phyloP scores from a whole-genome alignment of 805 yeast species.

The Huiozyma sinensis region DNA sequence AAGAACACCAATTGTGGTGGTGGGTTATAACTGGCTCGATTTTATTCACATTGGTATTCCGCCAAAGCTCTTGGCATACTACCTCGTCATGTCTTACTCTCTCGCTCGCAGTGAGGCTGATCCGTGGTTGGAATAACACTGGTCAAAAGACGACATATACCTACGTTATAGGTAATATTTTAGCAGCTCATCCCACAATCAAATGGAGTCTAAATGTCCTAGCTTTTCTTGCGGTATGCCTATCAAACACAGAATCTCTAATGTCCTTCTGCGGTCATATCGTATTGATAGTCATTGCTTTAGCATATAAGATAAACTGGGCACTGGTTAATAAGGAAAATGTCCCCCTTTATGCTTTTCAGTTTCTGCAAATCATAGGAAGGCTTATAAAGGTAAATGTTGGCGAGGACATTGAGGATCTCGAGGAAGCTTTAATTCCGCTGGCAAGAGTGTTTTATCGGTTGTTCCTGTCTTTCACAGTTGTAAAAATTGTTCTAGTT shows the following conservation, averaged over 20 bases:
- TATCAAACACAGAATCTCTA: slow-evolving; percentile 17
- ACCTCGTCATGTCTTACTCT: slow-evolving; percentile 8
- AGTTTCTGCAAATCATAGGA: slow-evolving; percentile 11
- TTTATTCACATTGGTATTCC: not conserved
- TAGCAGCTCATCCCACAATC: slow-evolving; percentile 27
- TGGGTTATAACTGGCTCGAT: slow-evolving; percentile 41
- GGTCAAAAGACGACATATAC: slow-evolving; percentile 70
- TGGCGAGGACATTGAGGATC: slow-evolving; percentile 14
- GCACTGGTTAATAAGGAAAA: slow-evolving; percentile 43
- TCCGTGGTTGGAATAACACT: slow-evolving; percentile 79
- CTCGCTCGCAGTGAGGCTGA: slow-evolving; percentile 37
- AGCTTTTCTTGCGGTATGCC: slow-evolving; percentile 27
- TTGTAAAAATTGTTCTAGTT: slow-evolving; percentile 22
- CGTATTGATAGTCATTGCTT: slow-evolving; percentile 35
- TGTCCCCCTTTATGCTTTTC: slow-evolving; percentile 33
- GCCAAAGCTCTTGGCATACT: not conserved
- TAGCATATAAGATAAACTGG: slow-evolving; percentile 47
- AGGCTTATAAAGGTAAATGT: slow-evolving; percentile 1
- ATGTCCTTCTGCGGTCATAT: slow-evolving; percentile 26
- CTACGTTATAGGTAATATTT: slow-evolving; percentile 36
- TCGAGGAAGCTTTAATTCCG: slow-evolving; percentile 27
- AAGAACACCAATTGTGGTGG: slow-evolving; percentile 97
- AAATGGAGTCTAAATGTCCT: slow-evolving; percentile 40
- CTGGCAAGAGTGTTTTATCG: slow-evolving; percentile 29
- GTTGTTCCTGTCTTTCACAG: slow-evolving; percentile 25